Conservation (phyloP, 1,139 yeast genomes). For the Dujonia santamariae region DNA sequence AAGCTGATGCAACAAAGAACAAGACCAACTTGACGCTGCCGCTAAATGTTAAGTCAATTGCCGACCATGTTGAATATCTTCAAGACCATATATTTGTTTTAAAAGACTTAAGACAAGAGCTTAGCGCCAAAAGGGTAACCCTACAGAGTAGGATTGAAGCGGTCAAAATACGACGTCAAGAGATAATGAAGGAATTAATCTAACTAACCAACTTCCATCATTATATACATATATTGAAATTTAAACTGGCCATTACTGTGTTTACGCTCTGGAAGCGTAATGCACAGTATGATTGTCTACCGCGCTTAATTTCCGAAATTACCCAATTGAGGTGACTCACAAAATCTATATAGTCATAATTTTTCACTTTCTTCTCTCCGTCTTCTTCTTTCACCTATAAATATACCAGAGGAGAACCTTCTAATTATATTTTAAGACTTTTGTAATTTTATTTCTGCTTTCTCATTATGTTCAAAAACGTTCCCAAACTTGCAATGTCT, state of each 20-base stretch:
- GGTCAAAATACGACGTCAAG: too few species aligned
- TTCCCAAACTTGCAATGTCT: not conserved
- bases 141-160: not conserved
- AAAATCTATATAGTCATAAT: not conserved
- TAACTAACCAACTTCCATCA: too few species aligned
- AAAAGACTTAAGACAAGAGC: conserved; percentile 1
- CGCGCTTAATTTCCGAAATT: conserved; percentile 19
- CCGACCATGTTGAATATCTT: conserved; percentile 2
- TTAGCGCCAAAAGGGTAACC: not conserved
- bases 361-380: not conserved
- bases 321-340: conserved; percentile 22
- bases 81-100: conserved; percentile 5
- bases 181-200: too few species aligned
- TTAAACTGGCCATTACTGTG: too few species aligned
- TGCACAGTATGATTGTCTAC: conserved; percentile 16
- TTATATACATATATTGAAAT: too few species aligned
- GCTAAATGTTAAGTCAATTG: not conserved
- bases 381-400: too few species aligned
- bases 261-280: too few species aligned
- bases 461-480: conserved; percentile 1
- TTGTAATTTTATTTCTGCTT: too few species aligned
- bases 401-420: too few species aligned
- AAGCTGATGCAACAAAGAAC: conserved; percentile 4
- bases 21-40: conserved; percentile 4
- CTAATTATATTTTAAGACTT: too few species aligned